Evolutionary conservation across 2,329 filamentous ascomycete genomes (phyloP), one percentile per base, ranked within the genome.

Genomic region (Aspergillus fructus): DNA sequence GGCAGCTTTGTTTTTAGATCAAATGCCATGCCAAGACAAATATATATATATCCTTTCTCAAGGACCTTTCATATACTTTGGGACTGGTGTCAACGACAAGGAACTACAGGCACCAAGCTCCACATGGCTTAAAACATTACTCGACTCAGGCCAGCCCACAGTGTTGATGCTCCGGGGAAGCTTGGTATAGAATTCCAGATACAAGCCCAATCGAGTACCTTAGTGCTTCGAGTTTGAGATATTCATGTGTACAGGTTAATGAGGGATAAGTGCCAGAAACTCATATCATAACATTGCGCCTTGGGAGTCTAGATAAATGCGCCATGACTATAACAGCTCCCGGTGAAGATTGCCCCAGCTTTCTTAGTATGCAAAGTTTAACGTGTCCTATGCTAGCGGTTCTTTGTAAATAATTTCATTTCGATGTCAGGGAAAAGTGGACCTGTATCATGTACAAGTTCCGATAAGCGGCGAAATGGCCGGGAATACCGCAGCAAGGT

Each of bases 401-500:
- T 55, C 58, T 59, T 68, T 61, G 68, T 68, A 70, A 68, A 63
- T 68, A 64, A 65, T 68, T 68, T 70, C 51, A 53, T 53, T 40
- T 46, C 64, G 56, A 53, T 30, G 50, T 47, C 19, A 53, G 21
- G 58, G 58, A 55, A 51, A 53, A 61, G 62, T 61, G 62, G 58
- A 52, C 55, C 53, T 43, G 34, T 57, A 49, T 58, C 34, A 30
- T n/a, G 58, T 58, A 61, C 51, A 51, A 47, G 34, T 40, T 62
- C 69, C 71, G 71, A 68, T 50, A 59, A 66, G 51, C 70, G 71
- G 71, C 68, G 40, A 56, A 46, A 65, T 67, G 37, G 59, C 43
- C 37, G 53, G 43, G 50, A 50, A 58, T 49, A 59, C 67, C 70
- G 69, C 60, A 67, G 62, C 64, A 66, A 69, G 66, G 67, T 64